Evolutionary conservation across 108 stramenopile genomes (phyloP), one percentile per base, ranked within the genome.

Genomic region (Stephanodiscus triporus): DNA sequence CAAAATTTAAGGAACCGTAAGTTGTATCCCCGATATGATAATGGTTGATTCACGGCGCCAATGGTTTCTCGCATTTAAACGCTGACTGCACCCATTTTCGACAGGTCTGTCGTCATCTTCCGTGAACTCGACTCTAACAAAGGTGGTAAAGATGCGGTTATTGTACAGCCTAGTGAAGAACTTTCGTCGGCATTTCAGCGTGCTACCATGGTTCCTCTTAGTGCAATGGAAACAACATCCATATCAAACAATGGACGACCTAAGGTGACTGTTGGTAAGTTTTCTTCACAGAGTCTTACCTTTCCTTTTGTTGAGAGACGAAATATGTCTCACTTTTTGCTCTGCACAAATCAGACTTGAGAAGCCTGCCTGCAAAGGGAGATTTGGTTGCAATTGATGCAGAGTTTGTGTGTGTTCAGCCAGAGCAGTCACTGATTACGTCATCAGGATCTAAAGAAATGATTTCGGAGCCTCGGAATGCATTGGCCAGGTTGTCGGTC

Each of bases 331-430:
- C 50, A 6, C 20, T 36, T 73, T 16, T 54, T 22, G 30, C 56
- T 29, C 34, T 30, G 32, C 57, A 36, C 4, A 50, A 20, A 48
- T 62, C 22, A 37, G 40, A 26, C 37, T 59, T 53, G 42, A 19
- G 9, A n/a, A 45, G 32, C 22, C 60, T 95, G 51, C 83, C 87
- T 20, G 61, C 66, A 1, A 77, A 84, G 70, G 93, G 93, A 23
- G 88, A 88, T 22, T 68, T 93, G 30, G 63, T 96, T 17, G 93
- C 96, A 23, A 92, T 96, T 56, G 96, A 96, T 80, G 89, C 90
- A 36, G 97, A 98, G 80, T 95, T 93, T 77, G 92, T 93, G 8
- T 88, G 83, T 26, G 89, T 95, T 22, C 89, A 93, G 76, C 89
- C 89, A 56, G 91, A 98, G 75, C 83, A 94, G 68, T 87, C 91